Percentiles rank a stretch among this genome's conserved stretches.
phyloP scores from a whole-genome alignment of 768 basidiomycete species.

The Termitomyces sp. region DNA sequence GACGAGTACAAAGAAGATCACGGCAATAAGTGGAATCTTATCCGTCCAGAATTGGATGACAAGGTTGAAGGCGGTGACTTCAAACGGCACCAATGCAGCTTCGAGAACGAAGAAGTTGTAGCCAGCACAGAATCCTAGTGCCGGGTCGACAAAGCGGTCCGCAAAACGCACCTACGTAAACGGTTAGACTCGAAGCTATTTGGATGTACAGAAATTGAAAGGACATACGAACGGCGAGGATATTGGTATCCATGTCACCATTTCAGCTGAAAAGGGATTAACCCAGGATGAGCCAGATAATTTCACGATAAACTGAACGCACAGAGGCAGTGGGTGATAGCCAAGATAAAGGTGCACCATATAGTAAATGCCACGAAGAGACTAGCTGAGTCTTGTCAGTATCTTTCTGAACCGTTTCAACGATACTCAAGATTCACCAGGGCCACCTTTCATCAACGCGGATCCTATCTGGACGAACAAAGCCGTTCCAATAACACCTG shows the following conservation, averaged over 20 bases:
- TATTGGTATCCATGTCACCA: constrained; percentile 81
- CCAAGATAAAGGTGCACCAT: constrained; percentile 48
- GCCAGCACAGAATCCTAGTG: constrained; percentile 52
- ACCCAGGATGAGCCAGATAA: neutral
- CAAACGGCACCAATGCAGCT: constrained; percentile 40
- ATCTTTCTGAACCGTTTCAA: neutral
- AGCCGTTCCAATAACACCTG: constrained; percentile 72
- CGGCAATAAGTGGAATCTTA: constrained; percentile 41
- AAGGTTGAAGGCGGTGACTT: constrained; percentile 53
- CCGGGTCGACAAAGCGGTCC: constrained; percentile 54
- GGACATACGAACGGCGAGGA: constrained; percentile 65
- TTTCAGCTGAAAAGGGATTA: constrained; percentile 48
- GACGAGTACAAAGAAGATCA: constrained; percentile 41
- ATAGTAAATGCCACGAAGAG: constrained; percentile 47
- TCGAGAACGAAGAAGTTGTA: constrained; percentile 58
- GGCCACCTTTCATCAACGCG: constrained; percentile 58
- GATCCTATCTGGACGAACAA: constrained; percentile 73
- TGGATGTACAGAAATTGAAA: neutral
- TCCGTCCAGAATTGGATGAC: constrained; percentile 53
- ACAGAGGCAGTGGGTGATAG: constrained; percentile 46
- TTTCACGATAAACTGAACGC: constrained; percentile 10
- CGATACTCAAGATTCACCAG: constrained; percentile 33
- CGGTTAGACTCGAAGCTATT: neutral
- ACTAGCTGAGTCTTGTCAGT: constrained; percentile 28
- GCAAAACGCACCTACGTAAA: constrained; percentile 49